phyloP scores from a whole-genome alignment of 2,329 filamentous ascomycete species.

The Colletotrichum graminicola region DNA sequence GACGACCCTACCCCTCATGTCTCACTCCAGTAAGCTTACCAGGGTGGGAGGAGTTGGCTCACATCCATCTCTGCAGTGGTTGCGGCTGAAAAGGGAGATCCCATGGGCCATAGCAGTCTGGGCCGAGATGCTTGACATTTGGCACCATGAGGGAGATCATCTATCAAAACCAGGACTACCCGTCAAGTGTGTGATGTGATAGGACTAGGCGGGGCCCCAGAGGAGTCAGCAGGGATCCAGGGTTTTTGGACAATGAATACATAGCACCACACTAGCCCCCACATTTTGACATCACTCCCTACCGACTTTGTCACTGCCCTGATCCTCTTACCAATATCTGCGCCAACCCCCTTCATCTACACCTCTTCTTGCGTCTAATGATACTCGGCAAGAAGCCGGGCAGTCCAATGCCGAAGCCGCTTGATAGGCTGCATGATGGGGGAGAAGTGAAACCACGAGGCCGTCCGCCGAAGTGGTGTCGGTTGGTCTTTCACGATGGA shows the following conservation, averaged over 20 bases:
- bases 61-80: not conserved
- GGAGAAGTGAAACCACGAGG: not conserved
- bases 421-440: slow-evolving; percentile 1
- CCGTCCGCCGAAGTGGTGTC: slow-evolving; percentile 28
- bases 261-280: slow-evolving; percentile 20
- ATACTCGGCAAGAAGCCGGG: slow-evolving; percentile 6
- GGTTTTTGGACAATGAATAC: slow-evolving; percentile 13
- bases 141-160: slow-evolving; percentile 20
- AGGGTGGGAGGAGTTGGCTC: not conserved
- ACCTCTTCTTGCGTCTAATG: slow-evolving; percentile 14
- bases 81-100: not conserved
- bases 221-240: slow-evolving; percentile 30
- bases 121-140: not conserved
- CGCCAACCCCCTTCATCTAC: slow-evolving; percentile 5
- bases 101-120: slow-evolving; percentile 1
- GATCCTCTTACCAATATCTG: not conserved
- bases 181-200: slow-evolving; percentile 22
- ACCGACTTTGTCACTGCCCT: not conserved
- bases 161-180: not conserved
- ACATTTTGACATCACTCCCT: slow-evolving; percentile 17
- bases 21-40: not conserved
- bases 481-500: slow-evolving; percentile 13
- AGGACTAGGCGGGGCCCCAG: slow-evolving; percentile 24
- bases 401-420: slow-evolving; percentile 10
- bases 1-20: slow-evolving; percentile 1